Percentiles rank a stretch among this genome's conserved stretches.
phyloP scores from a whole-genome alignment of 352 stramenopile genomes.

The Peronospora tabacina region DNA sequence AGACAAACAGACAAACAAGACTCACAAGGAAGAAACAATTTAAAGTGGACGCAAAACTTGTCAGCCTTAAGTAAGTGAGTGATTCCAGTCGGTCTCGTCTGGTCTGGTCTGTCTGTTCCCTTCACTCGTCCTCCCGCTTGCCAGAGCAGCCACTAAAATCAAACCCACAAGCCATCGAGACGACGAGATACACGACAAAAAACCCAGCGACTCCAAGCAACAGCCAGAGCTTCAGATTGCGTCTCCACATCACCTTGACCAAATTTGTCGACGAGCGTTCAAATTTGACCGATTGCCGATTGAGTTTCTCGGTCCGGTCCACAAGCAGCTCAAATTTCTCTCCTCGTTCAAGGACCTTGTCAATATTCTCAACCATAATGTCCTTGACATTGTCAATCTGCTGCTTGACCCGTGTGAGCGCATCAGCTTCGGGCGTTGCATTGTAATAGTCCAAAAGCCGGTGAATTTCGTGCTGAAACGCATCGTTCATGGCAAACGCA shows the following conservation, averaged over 20 bases:
- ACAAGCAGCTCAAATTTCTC: slow-evolving; percentile 97
- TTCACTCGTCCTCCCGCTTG: slow-evolving; percentile 35
- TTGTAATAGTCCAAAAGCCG: slow-evolving; percentile 86
- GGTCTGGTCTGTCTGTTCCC: slow-evolving; percentile 2
- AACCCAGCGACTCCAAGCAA: slow-evolving; percentile 67
- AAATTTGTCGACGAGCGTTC: slow-evolving; percentile 87
- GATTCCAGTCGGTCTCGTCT: too few relatives aligned
- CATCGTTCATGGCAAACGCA: slow-evolving; percentile 96
- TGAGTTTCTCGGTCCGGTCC: slow-evolving; percentile 92
- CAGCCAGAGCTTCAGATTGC: slow-evolving; percentile 84
- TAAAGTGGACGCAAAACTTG: slow-evolving; percentile 3
- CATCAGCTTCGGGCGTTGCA: slow-evolving; percentile 86
- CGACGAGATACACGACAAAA: slow-evolving; percentile 81
- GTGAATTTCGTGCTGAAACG: slow-evolving; percentile 93
- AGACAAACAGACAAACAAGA: slow-evolving; percentile 7
- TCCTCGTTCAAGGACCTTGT: slow-evolving; percentile 96
- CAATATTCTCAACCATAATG: slow-evolving; percentile 99
- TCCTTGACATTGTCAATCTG: slow-evolving; percentile 98
- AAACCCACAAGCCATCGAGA: slow-evolving; percentile 84
- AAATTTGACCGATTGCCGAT: slow-evolving; percentile 96
- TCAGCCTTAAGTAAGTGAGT: too few relatives aligned
- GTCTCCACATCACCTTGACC: slow-evolving; percentile 81
- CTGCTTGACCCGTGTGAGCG: slow-evolving; percentile 88
- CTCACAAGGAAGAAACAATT: background rate
- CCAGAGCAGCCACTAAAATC: slow-evolving; percentile 75